Evolutionary conservation across 768 basidiomycete genomes (phyloP), one percentile per base, ranked within the genome.

Genomic region (Rhodotorula diobovata): DNA sequence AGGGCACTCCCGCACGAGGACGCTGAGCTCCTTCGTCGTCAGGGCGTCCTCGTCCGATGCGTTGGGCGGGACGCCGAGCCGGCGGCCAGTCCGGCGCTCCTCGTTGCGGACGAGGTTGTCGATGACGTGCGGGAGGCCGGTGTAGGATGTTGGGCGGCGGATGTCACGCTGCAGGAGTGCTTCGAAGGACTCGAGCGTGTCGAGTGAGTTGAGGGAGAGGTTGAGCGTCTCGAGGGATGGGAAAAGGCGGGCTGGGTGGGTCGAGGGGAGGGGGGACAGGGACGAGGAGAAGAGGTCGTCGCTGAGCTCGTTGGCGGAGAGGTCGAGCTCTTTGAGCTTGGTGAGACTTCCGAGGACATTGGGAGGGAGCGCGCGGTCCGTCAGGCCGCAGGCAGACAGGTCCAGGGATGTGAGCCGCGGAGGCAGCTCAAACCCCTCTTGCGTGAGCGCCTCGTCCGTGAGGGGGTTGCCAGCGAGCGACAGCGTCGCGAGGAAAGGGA

Each of bases 171-270:
- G 18, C 20, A 72, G 34, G 66, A 67, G 61, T 9, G 48, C 32
- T 43, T 72, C 71, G 63, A 68, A n/a, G 2, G n/a, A 15, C 1
- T 25, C 66, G 41, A 72, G 63, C 6, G 63, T 34, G 21, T 72
- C 66, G 63, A 72, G 43, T 32, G 62, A 53, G 62, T 68, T 68
- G 48, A 60, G 58, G 0, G 66, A 63, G 23, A 68, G 51, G 58
- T 61, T 25, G 63, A 72, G 67, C 7, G 37, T 10, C 1, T 58
- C 51, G 5, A 72, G 59, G 14, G 58, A 25, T 16, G 62, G 57
- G 59, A 72, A 68, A 46, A 65, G 58, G 5, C 53, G 45, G 3
- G 51, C 14, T 12, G 41, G 43, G 43, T 16, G 12, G 21, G 53
- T 20, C 2, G 53, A 32, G 28, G 64, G 2, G 23, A 43, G 21